phyloP scores from a whole-genome alignment of 345 rosid species.

The Citrus medica region DNA sequence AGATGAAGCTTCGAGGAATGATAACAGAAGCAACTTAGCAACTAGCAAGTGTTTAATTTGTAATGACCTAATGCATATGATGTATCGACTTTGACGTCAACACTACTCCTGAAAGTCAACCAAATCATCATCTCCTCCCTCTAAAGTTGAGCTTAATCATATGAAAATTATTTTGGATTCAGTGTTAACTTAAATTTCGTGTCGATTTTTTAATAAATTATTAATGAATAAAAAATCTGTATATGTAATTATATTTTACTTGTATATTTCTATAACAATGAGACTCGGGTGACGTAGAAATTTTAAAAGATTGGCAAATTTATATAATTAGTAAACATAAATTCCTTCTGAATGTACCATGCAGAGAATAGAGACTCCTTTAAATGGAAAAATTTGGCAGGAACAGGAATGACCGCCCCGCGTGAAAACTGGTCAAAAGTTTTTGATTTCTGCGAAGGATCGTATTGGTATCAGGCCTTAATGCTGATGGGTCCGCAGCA shows the following conservation, averaged over 20 bases:
- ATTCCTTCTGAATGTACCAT: too few species aligned
- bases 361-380: background rate
- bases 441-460: background rate
- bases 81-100: conserved; percentile 45
- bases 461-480: background rate
- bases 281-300: too few species aligned
- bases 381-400: background rate
- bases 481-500: background rate
- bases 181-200: too few species aligned
- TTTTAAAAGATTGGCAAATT: too few species aligned
- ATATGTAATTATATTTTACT: too few species aligned
- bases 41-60: conserved; percentile 6
- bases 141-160: too few species aligned
- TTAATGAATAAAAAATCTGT: too few species aligned
- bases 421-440: background rate
- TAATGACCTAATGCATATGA: conserved; percentile 12
- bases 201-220: too few species aligned
- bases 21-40: conserved; percentile 33
- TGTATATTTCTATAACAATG: too few species aligned
- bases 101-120: conserved; percentile 21
- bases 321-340: too few species aligned
- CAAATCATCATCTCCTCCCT: background rate
- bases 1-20: conserved; percentile 43
- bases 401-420: background rate
- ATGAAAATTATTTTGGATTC: too few species aligned